Percentiles rank a stretch among this genome's conserved stretches.
phyloP scores from a whole-genome alignment of 2,329 filamentous ascomycete genomes.

The Moelleriella libera region DNA sequence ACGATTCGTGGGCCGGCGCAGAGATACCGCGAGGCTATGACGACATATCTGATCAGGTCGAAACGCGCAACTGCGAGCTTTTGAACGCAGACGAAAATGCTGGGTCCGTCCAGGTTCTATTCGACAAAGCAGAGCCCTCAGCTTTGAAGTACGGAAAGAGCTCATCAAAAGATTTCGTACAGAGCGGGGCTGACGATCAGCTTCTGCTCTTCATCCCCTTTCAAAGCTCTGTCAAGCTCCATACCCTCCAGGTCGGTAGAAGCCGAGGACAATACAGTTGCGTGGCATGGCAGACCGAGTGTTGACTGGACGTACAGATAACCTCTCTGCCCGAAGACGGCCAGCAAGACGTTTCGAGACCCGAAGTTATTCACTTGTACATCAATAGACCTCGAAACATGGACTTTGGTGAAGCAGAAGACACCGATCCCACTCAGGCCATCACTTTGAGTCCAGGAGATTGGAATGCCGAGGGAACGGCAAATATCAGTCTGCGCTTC shows the following conservation, averaged over 20 bases:
- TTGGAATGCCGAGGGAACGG: conserved; percentile 71
- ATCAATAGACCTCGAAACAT: conserved; percentile 81
- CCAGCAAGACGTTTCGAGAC: conserved; percentile 65
- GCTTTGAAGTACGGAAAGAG: conserved; percentile 42
- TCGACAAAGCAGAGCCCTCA: conserved; percentile 55
- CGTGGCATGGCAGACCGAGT: conserved; percentile 7
- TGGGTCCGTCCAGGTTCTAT: conserved; percentile 59
- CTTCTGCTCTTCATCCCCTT: conserved; percentile 88
- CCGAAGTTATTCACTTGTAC: conserved; percentile 72
- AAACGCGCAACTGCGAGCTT: conserved; percentile 67
- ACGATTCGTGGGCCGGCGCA: conserved; percentile 54
- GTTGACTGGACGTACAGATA: conserved; percentile 40
- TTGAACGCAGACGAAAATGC: conserved; percentile 73
- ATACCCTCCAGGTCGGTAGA: conserved; percentile 52
- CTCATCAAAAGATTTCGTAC: conserved; percentile 64
- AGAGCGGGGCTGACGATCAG: conserved; percentile 96
- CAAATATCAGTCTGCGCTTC: conserved; percentile 62
- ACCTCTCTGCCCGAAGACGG: conserved; percentile 64
- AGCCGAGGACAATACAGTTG: background rate
- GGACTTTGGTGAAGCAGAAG: conserved; percentile 89
- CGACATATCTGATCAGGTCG: conserved; percentile 73
- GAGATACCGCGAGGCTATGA: conserved; percentile 64
- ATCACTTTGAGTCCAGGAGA: conserved; percentile 61
- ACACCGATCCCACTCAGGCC: conserved; percentile 65
- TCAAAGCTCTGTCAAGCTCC: conserved; percentile 74